These are phyloP conservation scores for Corylus americana DNA, from an alignment of 306 rosid species.

Conservation along the genomic window DNA sequence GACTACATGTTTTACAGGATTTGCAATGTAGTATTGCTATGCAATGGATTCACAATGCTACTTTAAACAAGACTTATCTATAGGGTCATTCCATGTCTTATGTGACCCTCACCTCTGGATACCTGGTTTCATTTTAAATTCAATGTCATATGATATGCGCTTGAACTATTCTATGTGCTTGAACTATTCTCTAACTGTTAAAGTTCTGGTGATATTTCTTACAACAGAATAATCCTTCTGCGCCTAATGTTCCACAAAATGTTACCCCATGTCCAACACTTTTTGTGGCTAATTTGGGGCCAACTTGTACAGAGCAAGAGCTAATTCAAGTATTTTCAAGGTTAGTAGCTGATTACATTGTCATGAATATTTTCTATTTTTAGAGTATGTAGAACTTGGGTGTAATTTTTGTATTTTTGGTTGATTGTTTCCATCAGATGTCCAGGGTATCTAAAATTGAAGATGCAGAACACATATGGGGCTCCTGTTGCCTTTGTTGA, in stretches of 20 bases:
- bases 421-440: slow-evolving; percentile 46
- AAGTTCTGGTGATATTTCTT: slow-evolving; percentile 11
- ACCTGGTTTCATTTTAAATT: neutral
- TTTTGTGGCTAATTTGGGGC: slow-evolving; percentile 91
- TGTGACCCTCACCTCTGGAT: neutral
- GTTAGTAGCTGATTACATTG: slow-evolving; percentile 33
- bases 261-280: slow-evolving; percentile 77
- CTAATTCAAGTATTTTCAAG: slow-evolving; percentile 79
- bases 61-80: neutral
- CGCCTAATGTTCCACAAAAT: slow-evolving; percentile 50
- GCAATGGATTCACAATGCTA: neutral
- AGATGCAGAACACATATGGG: slow-evolving; percentile 94
- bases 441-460: slow-evolving; percentile 84
- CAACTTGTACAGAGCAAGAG: slow-evolving; percentile 84
- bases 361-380: slow-evolving; percentile 12
- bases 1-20: neutral
- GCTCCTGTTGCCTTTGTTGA: slow-evolving; percentile 96
- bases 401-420: slow-evolving; percentile 3
- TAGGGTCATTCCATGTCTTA: slow-evolving; percentile 9
- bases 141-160: slow-evolving; percentile 1
- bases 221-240: slow-evolving; percentile 44
- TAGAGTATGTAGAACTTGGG: slow-evolving; percentile 1
- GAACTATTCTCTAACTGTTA: slow-evolving; percentile 12
- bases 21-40: neutral
- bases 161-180: slow-evolving; percentile 1